Evolutionary conservation across 1,284 basidiomycete genomes (phyloP), one percentile per base, ranked within the genome.

Genomic region (Fomes fomentarius): DNA sequence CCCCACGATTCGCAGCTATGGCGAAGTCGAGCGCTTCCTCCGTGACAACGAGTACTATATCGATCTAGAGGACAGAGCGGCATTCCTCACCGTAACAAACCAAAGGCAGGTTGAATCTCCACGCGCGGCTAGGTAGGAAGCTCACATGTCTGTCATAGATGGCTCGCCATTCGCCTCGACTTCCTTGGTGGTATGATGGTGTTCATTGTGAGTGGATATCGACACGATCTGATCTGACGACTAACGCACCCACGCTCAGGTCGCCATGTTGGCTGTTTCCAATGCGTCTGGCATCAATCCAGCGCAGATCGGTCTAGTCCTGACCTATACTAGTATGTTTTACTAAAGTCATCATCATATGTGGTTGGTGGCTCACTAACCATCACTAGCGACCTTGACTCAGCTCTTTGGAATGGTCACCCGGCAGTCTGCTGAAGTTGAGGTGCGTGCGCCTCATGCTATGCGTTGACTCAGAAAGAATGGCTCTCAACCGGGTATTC

Each of bases 111-210:
- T 52, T 25, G 26, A 12, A 9, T 10, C 5, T 2, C 1, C 4
- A 10, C 41, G 2, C n/a, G 19, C 2, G 21, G 2, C 9, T 11
- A 1, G 4, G 11, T 24, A 24, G 4, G 12, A 40, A 12, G 22
- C 38, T 40, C 50, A 22, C 9, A 1, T 8, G 1, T 4, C 2
- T 28, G 9, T 9, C 28, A n/a, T 17, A 78, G 89, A 59, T 93
- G 91, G 89, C 80, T 94, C n/a, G 84, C 88, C 11, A 78, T 91
- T 33, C 79, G 91, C n/a, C 76, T 94, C 1, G 90, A 92, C 64
- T 83, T 86, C 58, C 77, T 89, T 39, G 91, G 91, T 15, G 83
- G 80, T 0, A 66, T 84, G 41, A 71, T 93, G 58, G 80, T 85
- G 1, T 86, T 91, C 66, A 73, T 78, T 26, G 87, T 90, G 48